A percentile compares a stretch with the other conserved stretches of the same genome.
Conservation (phyloP, 192 early-diverging fungal genomes). For the Rhizophagus prolifer region DNA sequence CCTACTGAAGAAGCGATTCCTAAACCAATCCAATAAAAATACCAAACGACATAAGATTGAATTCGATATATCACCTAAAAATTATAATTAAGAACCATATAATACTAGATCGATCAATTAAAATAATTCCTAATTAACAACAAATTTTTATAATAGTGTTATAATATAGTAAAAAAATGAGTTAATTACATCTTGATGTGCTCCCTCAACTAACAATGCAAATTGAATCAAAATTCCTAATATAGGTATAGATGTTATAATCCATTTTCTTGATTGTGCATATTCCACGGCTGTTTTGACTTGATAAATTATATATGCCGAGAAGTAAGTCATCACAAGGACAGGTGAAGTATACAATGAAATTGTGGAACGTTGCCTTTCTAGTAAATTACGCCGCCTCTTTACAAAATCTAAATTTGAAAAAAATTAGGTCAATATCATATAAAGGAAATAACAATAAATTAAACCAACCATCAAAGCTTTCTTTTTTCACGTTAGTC, state of each 20-base stretch:
- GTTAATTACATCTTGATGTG: slow-evolving; percentile 56
- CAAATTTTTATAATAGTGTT: background rate
- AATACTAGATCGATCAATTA: background rate
- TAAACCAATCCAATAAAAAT: slow-evolving; percentile 84
- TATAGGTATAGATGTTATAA: slow-evolving; percentile 36
- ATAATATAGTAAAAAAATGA: too few relatives aligned
- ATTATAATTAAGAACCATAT: background rate
- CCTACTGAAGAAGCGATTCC: slow-evolving; percentile 91
- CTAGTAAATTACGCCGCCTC: slow-evolving; percentile 37
- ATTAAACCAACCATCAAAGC: slow-evolving; percentile 30
- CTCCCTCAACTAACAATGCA: slow-evolving; percentile 55
- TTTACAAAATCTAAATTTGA: slow-evolving; percentile 44
- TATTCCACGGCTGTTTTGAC: slow-evolving; percentile 40
- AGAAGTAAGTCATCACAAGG: slow-evolving; percentile 47
- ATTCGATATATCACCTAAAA: slow-evolving; percentile 43
- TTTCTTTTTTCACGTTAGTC: slow-evolving; percentile 27
- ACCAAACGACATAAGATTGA: slow-evolving; percentile 73
- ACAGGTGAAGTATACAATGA: slow-evolving; percentile 51
- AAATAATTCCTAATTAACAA: background rate
- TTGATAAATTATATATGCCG: slow-evolving; percentile 44
- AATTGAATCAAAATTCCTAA: slow-evolving; percentile 36
- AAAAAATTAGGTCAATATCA: background rate
- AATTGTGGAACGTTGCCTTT: slow-evolving; percentile 42
- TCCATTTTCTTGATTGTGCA: slow-evolving; percentile 40
- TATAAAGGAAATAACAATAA: background rate